These are phyloP conservation scores for Mucor ambiguus DNA, from an alignment of 371 early-diverging fungal species.

Conservation along the genomic window DNA sequence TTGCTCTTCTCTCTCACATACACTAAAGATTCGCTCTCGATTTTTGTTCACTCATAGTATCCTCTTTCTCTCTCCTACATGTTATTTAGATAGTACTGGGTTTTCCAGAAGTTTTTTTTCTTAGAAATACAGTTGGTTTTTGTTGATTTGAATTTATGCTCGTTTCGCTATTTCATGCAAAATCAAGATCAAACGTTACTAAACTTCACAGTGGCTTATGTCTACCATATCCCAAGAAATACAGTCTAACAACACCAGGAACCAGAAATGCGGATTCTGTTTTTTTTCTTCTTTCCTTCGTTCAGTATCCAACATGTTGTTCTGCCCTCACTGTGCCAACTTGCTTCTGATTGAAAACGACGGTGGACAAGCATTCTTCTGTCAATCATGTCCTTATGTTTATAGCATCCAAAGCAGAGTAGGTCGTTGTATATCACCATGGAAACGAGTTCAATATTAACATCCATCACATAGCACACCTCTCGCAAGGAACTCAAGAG, in stretches of 20 bases:
- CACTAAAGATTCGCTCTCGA: not conserved
- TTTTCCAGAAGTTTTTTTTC: not conserved
- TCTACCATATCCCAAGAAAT: not conserved
- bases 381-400: slow-evolving; percentile 91
- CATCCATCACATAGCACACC: slow-evolving; percentile 43
- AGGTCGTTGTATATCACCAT: slow-evolving; percentile 5
- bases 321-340: slow-evolving; percentile 90
- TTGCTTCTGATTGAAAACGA: slow-evolving; percentile 75
- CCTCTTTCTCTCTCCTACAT: not conserved
- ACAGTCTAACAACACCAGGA: not conserved
- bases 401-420: slow-evolving; percentile 65
- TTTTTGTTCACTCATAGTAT: not conserved
- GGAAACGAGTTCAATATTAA: not conserved
- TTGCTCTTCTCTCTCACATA: not conserved
- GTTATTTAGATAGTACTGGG: not conserved
- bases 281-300: not conserved
- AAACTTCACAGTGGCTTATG: not conserved
- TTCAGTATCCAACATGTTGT: slow-evolving; percentile 61
- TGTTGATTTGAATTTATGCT: not conserved
- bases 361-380: slow-evolving; percentile 75
- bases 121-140: not conserved
- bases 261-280: not conserved
- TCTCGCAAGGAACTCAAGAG: slow-evolving; percentile 66
- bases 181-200: not conserved
- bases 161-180: not conserved